Base-by-base conservation (phyloP, 495 filamentous ascomycete genomes). In the Aspergillus hancockii region DNA sequence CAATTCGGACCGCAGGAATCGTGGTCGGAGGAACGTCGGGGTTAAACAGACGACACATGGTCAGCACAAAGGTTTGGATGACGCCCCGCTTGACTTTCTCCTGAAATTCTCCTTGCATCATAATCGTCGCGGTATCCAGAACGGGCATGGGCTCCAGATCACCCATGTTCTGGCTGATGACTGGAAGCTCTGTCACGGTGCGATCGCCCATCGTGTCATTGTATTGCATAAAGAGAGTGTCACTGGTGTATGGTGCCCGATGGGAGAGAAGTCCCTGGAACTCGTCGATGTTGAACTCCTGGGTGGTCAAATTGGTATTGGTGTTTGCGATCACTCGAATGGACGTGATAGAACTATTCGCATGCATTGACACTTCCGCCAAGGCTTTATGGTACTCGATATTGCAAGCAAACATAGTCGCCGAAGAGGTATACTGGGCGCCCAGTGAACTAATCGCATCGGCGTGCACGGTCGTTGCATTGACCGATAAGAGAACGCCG, bases 191-290 rank as follows among this genome's bases (percentile, higher is more conserved):
- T 0, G 70, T 77, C 22, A 74, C 59, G 0, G 61, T 71, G 8
- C 67, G 70, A 23, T 58, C 63, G 4, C 68, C 71, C 0, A 66
- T 68, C 13, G 69, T 74, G 14, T 57, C 43, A 47, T 77, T 74
- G 16, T 67, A 63, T 16, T 63, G 54, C 36, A 77, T 69, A 31
- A 75, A 75, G 8, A 75, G 46, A 64, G 75, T 67, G 31, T 75
- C 75, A 45, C 75, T 75, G n/a, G 73, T 77, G 43, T 74, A 75
- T 0, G 72, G 67, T 18, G 75, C 69, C 16, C 73, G 67, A 36
- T 74, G 61, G 0, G 70, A 68, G 3, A 77, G 59, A 2, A 77
- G 64, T 1, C 63, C 67, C 32, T 75, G 69, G 51, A 77, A 77
- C 3, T 72, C 64, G 9, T 68, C 60, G 57, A 75, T 68, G 46